Base-by-base conservation (phyloP, 768 basidiomycete species). In the Amanita fuliginea region DNA sequence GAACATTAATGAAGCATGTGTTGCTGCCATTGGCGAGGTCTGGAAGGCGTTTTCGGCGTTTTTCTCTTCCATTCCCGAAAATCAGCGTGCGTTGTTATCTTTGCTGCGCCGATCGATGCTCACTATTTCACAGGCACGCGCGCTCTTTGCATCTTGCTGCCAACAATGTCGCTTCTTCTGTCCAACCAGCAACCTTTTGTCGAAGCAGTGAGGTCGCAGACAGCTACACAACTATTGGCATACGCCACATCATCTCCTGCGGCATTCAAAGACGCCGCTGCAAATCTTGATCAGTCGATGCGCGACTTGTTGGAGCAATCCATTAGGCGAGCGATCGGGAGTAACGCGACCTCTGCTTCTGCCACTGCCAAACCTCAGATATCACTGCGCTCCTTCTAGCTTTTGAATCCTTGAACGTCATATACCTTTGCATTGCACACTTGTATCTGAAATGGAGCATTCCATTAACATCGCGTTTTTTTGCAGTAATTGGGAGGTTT, bases 241-340 rank as follows among this genome's bases (percentile, higher is more conserved):
- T 82, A 88, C 51, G 92, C 92, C 0, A 74, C 84, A 0, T 65
- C 74, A 0, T 77, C 81, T 3, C 86, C 94, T 0, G 60, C 67
- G 3, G 76, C 84, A 10, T 97, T 97, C 76, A 91, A 88, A 61
- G 88, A 91, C 40, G 89, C 86, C 1, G 83, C 87, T 2, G 73
- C 68, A 7, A 79, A 75, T 42, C 70, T 97, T 18, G 80, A 83
- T 24, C 60, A 70, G 6, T 62, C 71, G 0, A 72, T 72, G 5
- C 68, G 81, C 40, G 80, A 82, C 42, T 64, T 75, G 19, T 62
- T 97, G 46, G 94, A 97, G 62, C 71, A 74, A 39, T 83, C 86
- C 0, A 77, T 96, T 44, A 75, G 93, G 53, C 81, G 82, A 47
- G 82, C 83, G 3, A 75, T 94, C 0, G 79, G 77, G 26, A 73